Evolutionary conservation across 2,329 filamentous ascomycete genomes (phyloP), one percentile per base, ranked within the genome.

Genomic region (Aspergillus pseudotamarii): DNA sequence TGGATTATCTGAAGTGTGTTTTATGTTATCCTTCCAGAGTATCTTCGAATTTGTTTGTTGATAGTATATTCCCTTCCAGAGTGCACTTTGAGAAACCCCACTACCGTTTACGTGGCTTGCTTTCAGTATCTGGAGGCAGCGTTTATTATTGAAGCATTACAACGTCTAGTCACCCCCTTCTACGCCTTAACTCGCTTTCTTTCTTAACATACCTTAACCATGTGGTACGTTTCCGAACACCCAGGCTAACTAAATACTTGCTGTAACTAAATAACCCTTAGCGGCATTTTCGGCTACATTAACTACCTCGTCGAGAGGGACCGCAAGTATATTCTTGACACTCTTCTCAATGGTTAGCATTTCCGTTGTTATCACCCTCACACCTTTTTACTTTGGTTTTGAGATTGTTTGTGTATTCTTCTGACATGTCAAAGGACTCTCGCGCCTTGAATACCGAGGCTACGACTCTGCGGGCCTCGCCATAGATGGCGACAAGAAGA

Each of bases 271-370:
- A 68, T 38, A 32, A 28, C 21, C 9, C 38, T 14, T 38, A 79
- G 76, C 75, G 76, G 76, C 64, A 79, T 79, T 58, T 86, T 98
- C 84, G 94, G 94, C 75, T 98, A 98, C 87, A 92, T 98, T 85
- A 98, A 98, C 86, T 98, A 98, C 84, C 85, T 98, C 80, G 93
- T 98, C 79, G 95, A 98, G 87, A 97, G 96, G 88, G 94, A 98
- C 85, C 89, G 95, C 80, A 94, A 92, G 83, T 96, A 91, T 84
- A 96, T 98, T 80, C 87, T 98, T 78, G 90, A 97, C 79, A 98
- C 94, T 67, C 87, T 99, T 72, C 91, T 97, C 80, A 97, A 98
- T 85, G 94, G 93, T 93, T 82, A 81, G 89, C 83, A 46, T 58
- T 66, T 43, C 64, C 26, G 26, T n/a, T 16, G 16, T 43, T 28